Conservation (phyloP, 2,329 filamentous ascomycete genomes). For the Cytospora chrysosperma region DNA sequence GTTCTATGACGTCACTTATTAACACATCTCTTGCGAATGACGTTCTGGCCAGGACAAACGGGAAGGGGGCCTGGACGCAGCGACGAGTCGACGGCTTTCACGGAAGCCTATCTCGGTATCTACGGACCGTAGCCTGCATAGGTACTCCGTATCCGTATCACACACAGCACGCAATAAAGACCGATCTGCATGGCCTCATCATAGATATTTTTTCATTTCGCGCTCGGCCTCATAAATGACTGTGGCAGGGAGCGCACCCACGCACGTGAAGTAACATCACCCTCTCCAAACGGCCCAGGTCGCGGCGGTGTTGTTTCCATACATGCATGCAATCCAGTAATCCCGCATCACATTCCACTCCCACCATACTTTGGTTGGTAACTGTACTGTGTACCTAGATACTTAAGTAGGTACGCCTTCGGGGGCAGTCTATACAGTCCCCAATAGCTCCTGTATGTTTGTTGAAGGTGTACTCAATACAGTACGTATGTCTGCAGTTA, state of each 20-base stretch:
- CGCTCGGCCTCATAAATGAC: background rate
- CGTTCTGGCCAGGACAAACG: background rate
- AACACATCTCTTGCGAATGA: background rate
- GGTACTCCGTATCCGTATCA: background rate
- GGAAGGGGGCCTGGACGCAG: background rate
- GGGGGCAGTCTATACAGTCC: too few relatives aligned
- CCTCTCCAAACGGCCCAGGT: too few relatives aligned
- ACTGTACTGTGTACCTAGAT: too few relatives aligned
- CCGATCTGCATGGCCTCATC: background rate
- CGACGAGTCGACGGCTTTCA: background rate
- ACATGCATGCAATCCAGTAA: background rate
- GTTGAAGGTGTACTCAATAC: too few relatives aligned
- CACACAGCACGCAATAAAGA: background rate
- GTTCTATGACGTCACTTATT: background rate
- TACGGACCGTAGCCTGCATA: background rate
- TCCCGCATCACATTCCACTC: background rate
- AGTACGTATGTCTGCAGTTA: background rate
- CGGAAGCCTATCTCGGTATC: background rate
- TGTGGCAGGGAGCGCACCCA: background rate
- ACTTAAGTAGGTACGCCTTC: too few relatives aligned
- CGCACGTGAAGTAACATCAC: too few relatives aligned
- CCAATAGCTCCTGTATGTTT: too few relatives aligned
- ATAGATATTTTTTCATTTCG: background rate
- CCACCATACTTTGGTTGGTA: too few relatives aligned
- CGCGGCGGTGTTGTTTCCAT: background rate